phyloP scores from a whole-genome alignment of 768 basidiomycete species.

The Tulasnella sp. region DNA sequence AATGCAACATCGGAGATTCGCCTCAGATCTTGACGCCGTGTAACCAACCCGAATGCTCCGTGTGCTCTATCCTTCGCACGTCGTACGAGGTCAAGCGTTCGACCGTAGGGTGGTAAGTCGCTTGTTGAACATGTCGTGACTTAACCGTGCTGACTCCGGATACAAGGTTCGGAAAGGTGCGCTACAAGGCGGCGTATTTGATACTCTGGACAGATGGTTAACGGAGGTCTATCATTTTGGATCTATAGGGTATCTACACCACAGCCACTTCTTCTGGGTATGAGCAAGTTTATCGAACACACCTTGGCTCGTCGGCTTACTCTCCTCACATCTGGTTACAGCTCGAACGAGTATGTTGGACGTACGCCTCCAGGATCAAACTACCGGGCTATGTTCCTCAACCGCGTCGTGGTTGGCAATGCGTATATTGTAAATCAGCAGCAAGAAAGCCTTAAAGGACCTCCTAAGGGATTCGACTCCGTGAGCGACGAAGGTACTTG shows the following conservation, averaged over 20 bases:
- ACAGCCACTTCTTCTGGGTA: conserved; percentile 11
- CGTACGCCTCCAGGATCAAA: neutral
- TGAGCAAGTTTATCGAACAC: neutral
- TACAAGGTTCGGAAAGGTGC: conserved; percentile 13
- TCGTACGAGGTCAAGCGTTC: neutral
- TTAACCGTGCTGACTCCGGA: neutral
- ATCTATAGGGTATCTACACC: conserved; percentile 33
- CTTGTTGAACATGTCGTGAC: neutral
- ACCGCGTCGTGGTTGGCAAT: conserved; percentile 12
- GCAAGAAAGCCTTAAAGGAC: neutral
- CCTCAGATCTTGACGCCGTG: conserved; percentile 2
- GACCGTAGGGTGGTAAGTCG: neutral
- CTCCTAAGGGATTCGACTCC: conserved; percentile 1
- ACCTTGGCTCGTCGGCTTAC: too few relatives aligned
- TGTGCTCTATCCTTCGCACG: neutral
- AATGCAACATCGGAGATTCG: conserved; percentile 37
- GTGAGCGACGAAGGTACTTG: neutral
- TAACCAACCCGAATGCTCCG: neutral
- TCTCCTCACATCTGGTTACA: neutral
- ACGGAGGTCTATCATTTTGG: conserved; percentile 26
- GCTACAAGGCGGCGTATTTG: neutral
- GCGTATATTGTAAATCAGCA: neutral
- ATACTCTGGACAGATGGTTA: neutral
- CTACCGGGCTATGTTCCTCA: conserved; percentile 8
- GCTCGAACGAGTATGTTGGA: neutral